These are phyloP conservation scores for Pythium phragmitis DNA, from an alignment of 352 stramenopile genomes.

Conservation along the genomic window DNA sequence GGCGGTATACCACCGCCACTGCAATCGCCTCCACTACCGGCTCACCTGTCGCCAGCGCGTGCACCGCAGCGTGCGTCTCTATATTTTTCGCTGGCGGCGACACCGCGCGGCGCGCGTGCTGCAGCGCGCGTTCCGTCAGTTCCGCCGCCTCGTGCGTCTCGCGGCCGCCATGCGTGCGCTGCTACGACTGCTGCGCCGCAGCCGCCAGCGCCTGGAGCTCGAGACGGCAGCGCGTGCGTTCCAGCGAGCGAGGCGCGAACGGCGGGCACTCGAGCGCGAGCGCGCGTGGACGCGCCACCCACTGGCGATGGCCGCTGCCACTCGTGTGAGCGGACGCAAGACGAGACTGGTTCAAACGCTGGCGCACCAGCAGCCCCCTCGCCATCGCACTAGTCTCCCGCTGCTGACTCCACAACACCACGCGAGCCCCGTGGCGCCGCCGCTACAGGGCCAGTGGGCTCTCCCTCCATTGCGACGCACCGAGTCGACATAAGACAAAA, in stretches of 20 bases:
- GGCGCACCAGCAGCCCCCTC: background rate
- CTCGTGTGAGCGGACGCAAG: conserved; percentile 11
- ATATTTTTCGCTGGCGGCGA: conserved; percentile 37
- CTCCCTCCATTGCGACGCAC: background rate
- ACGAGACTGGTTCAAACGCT: background rate
- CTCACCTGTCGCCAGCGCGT: conserved; percentile 34
- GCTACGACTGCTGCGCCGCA: conserved; percentile 30
- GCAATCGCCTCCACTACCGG: conserved; percentile 18
- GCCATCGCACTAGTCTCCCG: background rate
- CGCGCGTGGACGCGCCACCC: conserved; percentile 12
- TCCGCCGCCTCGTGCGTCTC: conserved; percentile 32
- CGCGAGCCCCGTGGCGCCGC: no score
- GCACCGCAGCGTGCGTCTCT: conserved; percentile 31
- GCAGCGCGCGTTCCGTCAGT: conserved; percentile 39
- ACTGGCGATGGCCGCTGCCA: conserved; percentile 7
- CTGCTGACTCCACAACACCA: background rate
- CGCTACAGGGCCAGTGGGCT: background rate
- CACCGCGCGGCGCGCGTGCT: conserved; percentile 29
- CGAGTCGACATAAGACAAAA: background rate
- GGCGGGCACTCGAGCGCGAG: conserved; percentile 5
- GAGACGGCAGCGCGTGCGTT: conserved; percentile 29
- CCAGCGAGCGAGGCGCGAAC: conserved; percentile 14
- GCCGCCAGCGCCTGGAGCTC: conserved; percentile 35
- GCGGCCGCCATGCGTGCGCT: conserved; percentile 28
- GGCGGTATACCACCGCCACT: conserved; percentile 31